Evolutionary conservation across 2,329 filamentous ascomycete species (phyloP), one percentile per base, ranked within the genome.

Genomic region (Sclerotinia minor): DNA sequence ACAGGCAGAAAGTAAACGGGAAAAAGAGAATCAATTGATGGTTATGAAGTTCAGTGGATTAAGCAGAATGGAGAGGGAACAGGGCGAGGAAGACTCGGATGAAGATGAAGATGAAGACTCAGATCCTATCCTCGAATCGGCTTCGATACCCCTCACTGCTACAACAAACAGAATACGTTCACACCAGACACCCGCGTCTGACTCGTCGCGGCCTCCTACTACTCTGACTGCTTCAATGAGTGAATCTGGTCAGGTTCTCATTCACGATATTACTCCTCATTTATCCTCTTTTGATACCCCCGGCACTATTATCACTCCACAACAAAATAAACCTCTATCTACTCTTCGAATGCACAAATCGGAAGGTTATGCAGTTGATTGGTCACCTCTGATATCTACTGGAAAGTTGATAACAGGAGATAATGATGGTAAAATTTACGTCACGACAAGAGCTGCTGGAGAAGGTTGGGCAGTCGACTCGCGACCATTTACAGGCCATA

Each of bases 341-440:
- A 97, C 92, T 3, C 88, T 99, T 74, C 87, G 91, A 73, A 92
- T 94, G 74, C 95, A 99, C 85, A 94, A 94, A 81, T 82, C 88
- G 17, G 95, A 99, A 82, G 95, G 95, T 60, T 99, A 98, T 78
- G 95, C 92, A 0, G 80, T 99, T n/a, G 95, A 97, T 80, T 99
- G 95, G 95, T 97, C 94, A 35, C 91, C 92, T 0, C 79, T 92
- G 13, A 85, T 92, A 57, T 87, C 92, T 0, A 85, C 89, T 58
- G 94, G 94, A 69, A 95, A 94, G 80, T 87, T 99, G 3, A 81
- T 97, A 57, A 97, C 94, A 0, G 95, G 95, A 71, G 95, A 99
- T 80, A 92, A 94, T 77, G 85, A 94, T 72, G 95, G 95, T 69
- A 83, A 90, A 70, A 97, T 99, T 77, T 98, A 93, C 79, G 84